These are phyloP conservation scores for Alternaria alternata DNA, from an alignment of 2,329 filamentous ascomycete species.

Conservation along the genomic window DNA sequence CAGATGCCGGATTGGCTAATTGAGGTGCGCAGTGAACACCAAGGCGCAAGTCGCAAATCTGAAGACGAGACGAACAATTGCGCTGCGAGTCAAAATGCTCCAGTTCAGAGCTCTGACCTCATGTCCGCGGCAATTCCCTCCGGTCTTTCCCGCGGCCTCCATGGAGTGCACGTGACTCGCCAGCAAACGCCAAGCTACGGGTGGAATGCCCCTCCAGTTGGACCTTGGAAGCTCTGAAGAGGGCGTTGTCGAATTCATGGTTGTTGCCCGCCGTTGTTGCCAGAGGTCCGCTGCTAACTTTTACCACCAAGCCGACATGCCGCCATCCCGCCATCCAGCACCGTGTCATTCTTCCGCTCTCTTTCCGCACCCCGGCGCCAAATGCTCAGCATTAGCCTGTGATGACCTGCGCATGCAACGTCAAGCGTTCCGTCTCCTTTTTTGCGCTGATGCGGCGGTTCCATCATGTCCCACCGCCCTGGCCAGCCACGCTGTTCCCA, in stretches of 20 bases:
- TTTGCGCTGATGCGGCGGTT: slow-evolving; percentile 29
- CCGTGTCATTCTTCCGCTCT: slow-evolving; percentile 2
- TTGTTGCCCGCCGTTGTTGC: too few relatives aligned
- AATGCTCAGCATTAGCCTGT: not conserved
- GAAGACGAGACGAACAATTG: not conserved
- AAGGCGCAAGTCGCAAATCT: slow-evolving; percentile 3
- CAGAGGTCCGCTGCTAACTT: not conserved
- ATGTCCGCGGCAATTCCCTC: slow-evolving; percentile 7
- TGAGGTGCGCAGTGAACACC: slow-evolving; percentile 8
- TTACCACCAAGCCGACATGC: not conserved
- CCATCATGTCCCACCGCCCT: slow-evolving; percentile 28
- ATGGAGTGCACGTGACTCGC: not conserved
- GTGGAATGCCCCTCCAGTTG: not conserved
- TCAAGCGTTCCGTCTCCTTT: slow-evolving; percentile 19
- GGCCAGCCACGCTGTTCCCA: slow-evolving; percentile 10
- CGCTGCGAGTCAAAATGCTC: slow-evolving; percentile 6
- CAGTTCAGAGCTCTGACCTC: slow-evolving; percentile 14
- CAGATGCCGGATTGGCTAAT: slow-evolving; percentile 17
- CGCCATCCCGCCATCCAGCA: not conserved
- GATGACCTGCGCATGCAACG: too few relatives aligned
- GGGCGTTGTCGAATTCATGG: not conserved
- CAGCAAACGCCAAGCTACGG: not conserved
- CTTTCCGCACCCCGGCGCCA: slow-evolving; percentile 3
- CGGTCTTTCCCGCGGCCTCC: slow-evolving; percentile 9
- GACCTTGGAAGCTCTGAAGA: not conserved